Conservation (phyloP, 495 filamentous ascomycete genomes). For the Penicillium desertorum region DNA sequence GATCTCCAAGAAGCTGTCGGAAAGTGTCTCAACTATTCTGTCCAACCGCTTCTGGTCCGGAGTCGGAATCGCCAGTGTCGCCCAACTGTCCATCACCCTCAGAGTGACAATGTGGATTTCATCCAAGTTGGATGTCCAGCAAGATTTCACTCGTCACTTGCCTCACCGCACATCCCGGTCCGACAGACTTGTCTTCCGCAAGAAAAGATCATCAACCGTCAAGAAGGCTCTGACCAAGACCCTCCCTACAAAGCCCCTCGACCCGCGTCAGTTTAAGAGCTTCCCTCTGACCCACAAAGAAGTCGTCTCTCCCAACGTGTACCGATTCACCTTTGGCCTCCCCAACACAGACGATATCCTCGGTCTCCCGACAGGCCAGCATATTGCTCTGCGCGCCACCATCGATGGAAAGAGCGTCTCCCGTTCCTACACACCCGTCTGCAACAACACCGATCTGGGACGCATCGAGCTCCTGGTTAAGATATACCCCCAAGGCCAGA, state of each 20-base stretch:
- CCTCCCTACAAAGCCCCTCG: not conserved
- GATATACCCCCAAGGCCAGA: slow-evolving; percentile 39
- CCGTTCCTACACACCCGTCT: slow-evolving; percentile 46
- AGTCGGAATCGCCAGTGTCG: slow-evolving; percentile 20
- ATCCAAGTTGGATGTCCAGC: slow-evolving; percentile 27
- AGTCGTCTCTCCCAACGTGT: slow-evolving; percentile 38
- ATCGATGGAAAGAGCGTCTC: slow-evolving; percentile 41
- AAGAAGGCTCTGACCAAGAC: not conserved
- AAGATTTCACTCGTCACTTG: slow-evolving; percentile 27
- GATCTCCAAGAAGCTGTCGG: slow-evolving; percentile 5
- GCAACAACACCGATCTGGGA: slow-evolving; percentile 44
- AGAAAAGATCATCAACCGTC: not conserved
- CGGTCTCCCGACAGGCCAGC: slow-evolving; percentile 47
- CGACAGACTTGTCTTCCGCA: slow-evolving; percentile 15
- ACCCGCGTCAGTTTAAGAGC: slow-evolving; percentile 1
- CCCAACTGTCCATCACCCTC: slow-evolving; percentile 20
- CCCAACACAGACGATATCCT: slow-evolving; percentile 35
- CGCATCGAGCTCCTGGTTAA: slow-evolving; percentile 43
- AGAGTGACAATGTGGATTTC: slow-evolving; percentile 24
- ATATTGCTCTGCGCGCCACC: slow-evolving; percentile 40
- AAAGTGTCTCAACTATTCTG: not conserved
- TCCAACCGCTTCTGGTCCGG: slow-evolving; percentile 20
- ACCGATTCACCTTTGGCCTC: slow-evolving; percentile 41
- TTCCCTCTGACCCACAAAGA: slow-evolving; percentile 4
- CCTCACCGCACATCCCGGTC: slow-evolving; percentile 18